Evolutionary conservation across 164 flowering plant genomes (phyloP).

Genomic region (Dillenia turbinata): DNA sequence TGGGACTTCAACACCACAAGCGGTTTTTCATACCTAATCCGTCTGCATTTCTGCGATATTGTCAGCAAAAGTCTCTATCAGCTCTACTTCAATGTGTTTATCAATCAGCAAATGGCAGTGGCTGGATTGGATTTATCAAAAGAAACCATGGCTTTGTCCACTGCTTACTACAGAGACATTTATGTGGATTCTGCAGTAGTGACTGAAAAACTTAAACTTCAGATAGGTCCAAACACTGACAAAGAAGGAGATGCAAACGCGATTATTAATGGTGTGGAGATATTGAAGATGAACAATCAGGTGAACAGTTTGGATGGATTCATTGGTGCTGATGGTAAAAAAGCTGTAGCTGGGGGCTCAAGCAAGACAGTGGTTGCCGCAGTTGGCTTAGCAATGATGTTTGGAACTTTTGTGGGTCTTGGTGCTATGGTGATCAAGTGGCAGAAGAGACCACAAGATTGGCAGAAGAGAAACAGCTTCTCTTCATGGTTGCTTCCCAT

Average conservation of each 20-base stretch:
- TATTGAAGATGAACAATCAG: conserved; percentile 21
- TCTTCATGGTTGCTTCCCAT: conserved; percentile 75
- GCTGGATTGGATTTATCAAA: conserved; percentile 12
- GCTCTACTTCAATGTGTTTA: conserved; percentile 8
- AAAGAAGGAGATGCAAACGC: conserved; percentile 12
- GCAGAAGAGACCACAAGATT: conserved; percentile 67
- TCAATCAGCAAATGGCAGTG: conserved; percentile 16
- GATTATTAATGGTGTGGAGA: conserved; percentile 22
- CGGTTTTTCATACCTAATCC: conserved; percentile 2
- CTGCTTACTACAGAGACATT: conserved; percentile 21
- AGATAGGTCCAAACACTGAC: conserved; percentile 16
- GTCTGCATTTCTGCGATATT: conserved; percentile 15
- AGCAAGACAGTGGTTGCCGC: conserved; percentile 34
- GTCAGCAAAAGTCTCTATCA: conserved; percentile 2
- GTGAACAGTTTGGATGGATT: conserved; percentile 19
- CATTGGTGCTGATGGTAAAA: conserved; percentile 40
- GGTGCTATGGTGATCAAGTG: conserved; percentile 74
- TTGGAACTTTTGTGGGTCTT: conserved; percentile 70
- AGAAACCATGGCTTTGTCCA: conserved; percentile 3
- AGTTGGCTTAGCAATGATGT: conserved; percentile 72
- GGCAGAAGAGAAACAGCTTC: conserved; percentile 67
- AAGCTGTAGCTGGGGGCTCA: neutral
- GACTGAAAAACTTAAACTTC: conserved; percentile 10
- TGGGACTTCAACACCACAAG: conserved; percentile 8
- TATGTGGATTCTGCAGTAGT: conserved; percentile 7